These are phyloP conservation scores for Tolypocladium pustulatum DNA, from an alignment of 2,329 filamentous ascomycete genomes.

Conservation along the genomic window DNA sequence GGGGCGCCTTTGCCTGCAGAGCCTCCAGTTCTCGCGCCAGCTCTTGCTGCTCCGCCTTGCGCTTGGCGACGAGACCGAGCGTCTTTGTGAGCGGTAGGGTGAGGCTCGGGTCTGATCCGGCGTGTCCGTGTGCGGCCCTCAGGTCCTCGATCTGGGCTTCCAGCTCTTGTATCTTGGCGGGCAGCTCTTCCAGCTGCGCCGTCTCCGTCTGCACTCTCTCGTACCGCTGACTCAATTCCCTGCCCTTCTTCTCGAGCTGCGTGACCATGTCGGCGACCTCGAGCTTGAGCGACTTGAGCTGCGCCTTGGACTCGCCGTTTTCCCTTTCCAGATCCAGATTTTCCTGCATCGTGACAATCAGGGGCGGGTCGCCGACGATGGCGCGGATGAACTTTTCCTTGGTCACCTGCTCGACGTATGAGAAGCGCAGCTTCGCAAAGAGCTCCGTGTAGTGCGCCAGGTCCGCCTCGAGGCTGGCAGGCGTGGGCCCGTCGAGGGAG, in stretches of 20 bases:
- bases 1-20: slow-evolving; percentile 50
- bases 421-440: slow-evolving; percentile 92
- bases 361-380: slow-evolving; percentile 81
- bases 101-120: slow-evolving; percentile 30
- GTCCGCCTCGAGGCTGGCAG: slow-evolving; percentile 71
- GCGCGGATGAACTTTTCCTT: slow-evolving; percentile 96
- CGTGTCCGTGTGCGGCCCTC: slow-evolving; percentile 24
- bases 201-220: slow-evolving; percentile 39
- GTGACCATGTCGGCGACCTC: slow-evolving; percentile 65
- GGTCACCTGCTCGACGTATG: slow-evolving; percentile 95
- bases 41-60: slow-evolving; percentile 40
- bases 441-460: slow-evolving; percentile 87
- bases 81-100: slow-evolving; percentile 50
- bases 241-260: slow-evolving; percentile 57
- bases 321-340: slow-evolving; percentile 65
- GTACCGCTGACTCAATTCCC: slow-evolving; percentile 45
- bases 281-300: slow-evolving; percentile 68
- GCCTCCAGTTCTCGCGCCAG: slow-evolving; percentile 54
- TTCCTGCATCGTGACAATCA: slow-evolving; percentile 72
- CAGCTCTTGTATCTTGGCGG: slow-evolving; percentile 35
- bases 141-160: slow-evolving; percentile 37
- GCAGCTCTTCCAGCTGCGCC: slow-evolving; percentile 38
- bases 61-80: slow-evolving; percentile 37
- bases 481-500: slow-evolving; percentile 56
- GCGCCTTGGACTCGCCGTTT: slow-evolving; percentile 61